Conservation (phyloP, 2,329 filamentous ascomycete genomes). For the Elsinoe necatrix region DNA sequence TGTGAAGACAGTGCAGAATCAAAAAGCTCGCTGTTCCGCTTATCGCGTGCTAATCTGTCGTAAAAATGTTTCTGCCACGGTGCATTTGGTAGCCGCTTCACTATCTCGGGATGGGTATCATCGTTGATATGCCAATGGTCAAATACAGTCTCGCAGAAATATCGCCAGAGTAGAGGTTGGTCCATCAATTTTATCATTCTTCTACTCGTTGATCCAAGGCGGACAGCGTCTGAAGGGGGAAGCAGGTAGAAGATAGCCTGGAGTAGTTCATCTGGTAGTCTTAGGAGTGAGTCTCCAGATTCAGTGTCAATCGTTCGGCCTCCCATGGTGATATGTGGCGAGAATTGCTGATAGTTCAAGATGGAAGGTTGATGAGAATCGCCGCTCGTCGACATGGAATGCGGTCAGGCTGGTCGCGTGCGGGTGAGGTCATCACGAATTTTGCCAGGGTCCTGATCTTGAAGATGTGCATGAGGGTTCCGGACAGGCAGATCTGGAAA, state of each 20-base stretch:
- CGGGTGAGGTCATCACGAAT: slow-evolving; percentile 2
- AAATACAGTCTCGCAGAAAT: slow-evolving; percentile 62
- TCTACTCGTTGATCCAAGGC: slow-evolving; percentile 50
- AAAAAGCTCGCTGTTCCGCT: slow-evolving; percentile 37
- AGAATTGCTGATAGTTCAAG: neutral
- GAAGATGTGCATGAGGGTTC: neutral
- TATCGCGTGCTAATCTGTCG: slow-evolving; percentile 29
- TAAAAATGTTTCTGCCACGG: slow-evolving; percentile 57
- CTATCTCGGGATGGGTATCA: slow-evolving; percentile 46
- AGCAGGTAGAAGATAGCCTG: slow-evolving; percentile 64
- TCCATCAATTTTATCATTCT: slow-evolving; percentile 58
- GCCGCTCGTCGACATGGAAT: neutral
- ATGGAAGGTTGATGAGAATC: neutral
- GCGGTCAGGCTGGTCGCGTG: slow-evolving; percentile 1
- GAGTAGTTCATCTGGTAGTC: slow-evolving; percentile 75
- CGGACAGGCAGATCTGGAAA: neutral
- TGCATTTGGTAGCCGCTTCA: slow-evolving; percentile 31
- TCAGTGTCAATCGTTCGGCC: neutral
- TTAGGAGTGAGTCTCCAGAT: neutral
- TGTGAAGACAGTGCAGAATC: slow-evolving; percentile 64
- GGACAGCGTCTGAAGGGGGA: slow-evolving; percentile 41
- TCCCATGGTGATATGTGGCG: neutral
- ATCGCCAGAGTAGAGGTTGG: slow-evolving; percentile 70
- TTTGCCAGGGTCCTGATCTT: neutral
- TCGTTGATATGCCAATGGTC: slow-evolving; percentile 65